Base-by-base conservation (phyloP, 2,329 filamentous ascomycete species). In the Pyrenochaeta sp. region DNA sequence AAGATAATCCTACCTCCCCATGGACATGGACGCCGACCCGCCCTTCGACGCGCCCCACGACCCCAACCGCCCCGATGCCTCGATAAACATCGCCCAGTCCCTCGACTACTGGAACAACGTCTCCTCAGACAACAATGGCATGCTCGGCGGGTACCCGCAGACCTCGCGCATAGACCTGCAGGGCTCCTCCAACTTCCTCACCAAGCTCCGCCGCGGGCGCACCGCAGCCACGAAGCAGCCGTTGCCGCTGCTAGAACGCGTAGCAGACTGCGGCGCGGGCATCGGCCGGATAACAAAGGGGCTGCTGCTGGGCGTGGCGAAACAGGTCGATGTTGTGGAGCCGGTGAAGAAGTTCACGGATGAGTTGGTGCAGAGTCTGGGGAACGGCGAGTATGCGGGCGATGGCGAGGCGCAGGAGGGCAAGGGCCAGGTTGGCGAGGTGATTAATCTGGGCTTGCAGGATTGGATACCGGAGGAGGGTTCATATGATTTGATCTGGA, bases 271-370 rank as follows among this genome's bases (percentile, higher is more conserved):
- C 53, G 83, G 83, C 14, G 83, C 83, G 0, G 83, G 92, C 0
- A 95, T 96, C 44, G 93, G 92, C 0, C 80, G 93, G 28, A 82
- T 96, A 46, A 96, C 90, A 0, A 80, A 87, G 44, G 88, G 88
- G 0, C 78, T 96, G 3, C 77, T 96, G n/a, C 72, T 86, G 19
- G 77, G 83, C 17, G 74, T 93, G 1, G 85, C 87, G n/a, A 75
- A 83, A 11, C 74, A 78, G 2, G 86, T 96, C 6, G 92, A 96
- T 67, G 79, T 95, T 15, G 83, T 96, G 21, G 92, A 96, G 75
- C 93, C 92, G 0, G 83, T 96, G 14, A 76, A 79, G 58, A 90
- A 91, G 65, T 96, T 96, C 71, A 91, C 90, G 1, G 78, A 80
- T 10, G 74, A 77, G 14, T 72, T 95, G 1, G 52, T 65, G 7